phyloP scores from a whole-genome alignment of 1,284 basidiomycete genomes.

The Trichosporon coremiiforme region DNA sequence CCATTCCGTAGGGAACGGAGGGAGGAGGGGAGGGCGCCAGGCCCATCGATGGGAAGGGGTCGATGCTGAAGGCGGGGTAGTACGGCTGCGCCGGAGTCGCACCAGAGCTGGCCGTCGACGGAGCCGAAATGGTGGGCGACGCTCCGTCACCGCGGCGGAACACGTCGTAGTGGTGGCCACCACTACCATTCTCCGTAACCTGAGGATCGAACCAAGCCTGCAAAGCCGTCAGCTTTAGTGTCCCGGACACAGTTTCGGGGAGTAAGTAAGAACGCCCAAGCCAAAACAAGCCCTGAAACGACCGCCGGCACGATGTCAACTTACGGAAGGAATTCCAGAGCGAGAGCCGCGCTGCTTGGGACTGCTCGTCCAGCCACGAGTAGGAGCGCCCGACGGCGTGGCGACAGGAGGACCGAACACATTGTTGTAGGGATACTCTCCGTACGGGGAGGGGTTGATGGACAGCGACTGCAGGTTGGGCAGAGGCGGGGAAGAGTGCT shows the following conservation, averaged over 20 bases:
- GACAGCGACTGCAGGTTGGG: conserved; percentile 48
- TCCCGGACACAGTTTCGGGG: conserved; percentile 1
- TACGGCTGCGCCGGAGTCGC: conserved; percentile 32
- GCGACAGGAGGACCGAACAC: conserved; percentile 50
- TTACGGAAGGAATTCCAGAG: conserved; percentile 48
- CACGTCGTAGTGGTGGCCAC: conserved; percentile 37
- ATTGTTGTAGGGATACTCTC: conserved; percentile 50
- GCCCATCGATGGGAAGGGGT: conserved; percentile 39
- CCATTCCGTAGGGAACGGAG: conserved; percentile 35
- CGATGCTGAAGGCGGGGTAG: conserved; percentile 29
- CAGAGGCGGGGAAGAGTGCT: conserved; percentile 45
- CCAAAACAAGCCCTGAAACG: neutral
- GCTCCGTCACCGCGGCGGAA: conserved; percentile 45
- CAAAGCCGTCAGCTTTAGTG: neutral
- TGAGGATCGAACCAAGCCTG: conserved; percentile 52
- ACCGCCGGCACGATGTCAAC: conserved; percentile 21
- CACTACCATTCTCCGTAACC: conserved; percentile 8
- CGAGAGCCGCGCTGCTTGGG: conserved; percentile 45
- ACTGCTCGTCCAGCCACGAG: conserved; percentile 36
- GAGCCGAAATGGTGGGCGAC: conserved; percentile 49
- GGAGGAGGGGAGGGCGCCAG: conserved; percentile 50
- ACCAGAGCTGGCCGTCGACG: conserved; percentile 46
- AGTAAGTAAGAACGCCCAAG: too few species aligned
- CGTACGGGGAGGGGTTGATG: conserved; percentile 42
- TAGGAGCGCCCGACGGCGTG: conserved; percentile 34